A percentile compares a stretch with the other conserved stretches of the same genome.
Evolutionary conservation across 139 green algal species (phyloP).

Genomic region (Chara braunii): DNA sequence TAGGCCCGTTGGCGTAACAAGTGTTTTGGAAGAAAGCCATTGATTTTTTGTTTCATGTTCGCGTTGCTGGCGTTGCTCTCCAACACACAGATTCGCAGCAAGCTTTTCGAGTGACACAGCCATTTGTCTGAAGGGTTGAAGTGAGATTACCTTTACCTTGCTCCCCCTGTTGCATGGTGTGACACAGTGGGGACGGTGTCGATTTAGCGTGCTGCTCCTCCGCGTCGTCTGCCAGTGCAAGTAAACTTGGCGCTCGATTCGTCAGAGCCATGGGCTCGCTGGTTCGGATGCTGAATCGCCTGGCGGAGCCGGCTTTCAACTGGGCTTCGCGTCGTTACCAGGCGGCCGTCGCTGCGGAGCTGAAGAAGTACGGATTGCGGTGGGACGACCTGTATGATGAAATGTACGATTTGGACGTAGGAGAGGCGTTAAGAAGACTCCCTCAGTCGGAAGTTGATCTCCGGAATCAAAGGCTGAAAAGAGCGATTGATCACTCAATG

Average conservation of each 20-base stretch:
- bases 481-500: conserved; percentile 79
- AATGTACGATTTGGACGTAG: conserved; percentile 78
- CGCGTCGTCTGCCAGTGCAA: not conserved
- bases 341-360: conserved; percentile 17
- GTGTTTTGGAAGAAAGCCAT: no score
- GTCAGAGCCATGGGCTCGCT: not conserved
- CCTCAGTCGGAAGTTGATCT: conserved; percentile 78
- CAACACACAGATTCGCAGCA: no score
- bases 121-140: not conserved
- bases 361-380: conserved; percentile 54
- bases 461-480: conserved; percentile 84
- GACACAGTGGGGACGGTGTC: not conserved
- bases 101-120: not conserved
- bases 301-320: conserved; percentile 23
- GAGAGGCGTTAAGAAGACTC: conserved; percentile 81
- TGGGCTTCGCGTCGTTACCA: conserved; percentile 31
- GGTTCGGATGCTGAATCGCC: not conserved
- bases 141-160: not conserved
- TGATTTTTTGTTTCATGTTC: no score
- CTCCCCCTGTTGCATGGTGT: not conserved
- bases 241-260: not conserved
- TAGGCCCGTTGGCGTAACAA: no score
- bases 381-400: conserved; percentile 95
- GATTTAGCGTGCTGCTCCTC: not conserved
- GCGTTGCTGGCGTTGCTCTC: no score